A percentile compares a stretch with the other conserved stretches of the same genome.
These are phyloP conservation scores for Aspergillus bombycis DNA, from an alignment of 2,329 filamentous ascomycete genomes.

Conservation along the genomic window DNA sequence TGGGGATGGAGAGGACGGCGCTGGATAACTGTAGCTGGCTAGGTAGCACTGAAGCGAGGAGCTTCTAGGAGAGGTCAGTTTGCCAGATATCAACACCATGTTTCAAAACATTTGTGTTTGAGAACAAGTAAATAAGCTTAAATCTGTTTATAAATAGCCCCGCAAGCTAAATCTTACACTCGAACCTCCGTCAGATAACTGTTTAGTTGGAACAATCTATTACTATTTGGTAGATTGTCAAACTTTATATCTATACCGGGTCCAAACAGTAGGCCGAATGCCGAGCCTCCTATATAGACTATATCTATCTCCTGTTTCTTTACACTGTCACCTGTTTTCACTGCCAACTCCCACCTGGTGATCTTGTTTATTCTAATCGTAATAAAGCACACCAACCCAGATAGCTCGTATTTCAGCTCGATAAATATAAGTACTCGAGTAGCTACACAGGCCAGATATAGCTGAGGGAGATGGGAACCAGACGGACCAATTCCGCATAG, in stretches of 20 bases:
- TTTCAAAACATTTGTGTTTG: no score
- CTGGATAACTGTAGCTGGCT: background rate
- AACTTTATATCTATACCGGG: conserved; percentile 1
- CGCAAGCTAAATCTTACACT: background rate
- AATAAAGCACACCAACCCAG: conserved; percentile 9
- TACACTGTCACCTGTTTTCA: background rate
- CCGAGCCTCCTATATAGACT: conserved; percentile 6
- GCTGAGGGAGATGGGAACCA: background rate
- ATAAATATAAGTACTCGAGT: conserved; percentile 5
- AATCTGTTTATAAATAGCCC: no score
- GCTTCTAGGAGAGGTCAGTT: no score
- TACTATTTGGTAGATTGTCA: background rate
- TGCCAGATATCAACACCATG: no score
- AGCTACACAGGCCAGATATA: conserved; percentile 1
- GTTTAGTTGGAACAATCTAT: conserved; percentile 1
- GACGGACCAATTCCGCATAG: conserved; percentile 1
- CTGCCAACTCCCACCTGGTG: conserved; percentile 4
- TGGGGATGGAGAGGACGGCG: background rate
- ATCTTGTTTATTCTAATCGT: conserved; percentile 7
- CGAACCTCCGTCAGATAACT: background rate
- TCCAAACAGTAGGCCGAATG: conserved; percentile 4
- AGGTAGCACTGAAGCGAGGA: background rate
- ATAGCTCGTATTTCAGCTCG: background rate
- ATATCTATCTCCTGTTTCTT: conserved; percentile 5
- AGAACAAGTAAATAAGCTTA: no score